phyloP scores from a whole-genome alignment of 768 basidiomycete genomes.

The Cubamyces lactineus region DNA sequence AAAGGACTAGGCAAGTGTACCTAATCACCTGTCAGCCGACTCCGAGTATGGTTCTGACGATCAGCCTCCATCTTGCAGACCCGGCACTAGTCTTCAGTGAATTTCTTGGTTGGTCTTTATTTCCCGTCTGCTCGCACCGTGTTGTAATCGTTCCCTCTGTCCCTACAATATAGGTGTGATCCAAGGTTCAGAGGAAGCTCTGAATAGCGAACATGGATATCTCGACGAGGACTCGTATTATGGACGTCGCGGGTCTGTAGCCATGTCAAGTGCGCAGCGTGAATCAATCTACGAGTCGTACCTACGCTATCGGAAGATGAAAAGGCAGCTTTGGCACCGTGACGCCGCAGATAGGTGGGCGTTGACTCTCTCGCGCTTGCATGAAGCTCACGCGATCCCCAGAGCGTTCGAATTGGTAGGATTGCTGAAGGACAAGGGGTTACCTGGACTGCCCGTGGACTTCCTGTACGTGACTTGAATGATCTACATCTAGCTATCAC shows the following conservation, averaged over 20 bases:
- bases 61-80: slow-evolving; percentile 42
- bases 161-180: slow-evolving; percentile 46
- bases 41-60: not conserved
- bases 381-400: no score
- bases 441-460: slow-evolving; percentile 39
- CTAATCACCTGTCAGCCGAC: no score
- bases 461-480: slow-evolving; percentile 45
- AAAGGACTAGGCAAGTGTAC: slow-evolving; percentile 53
- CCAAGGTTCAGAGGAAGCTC: slow-evolving; percentile 61
- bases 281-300: slow-evolving; percentile 57
- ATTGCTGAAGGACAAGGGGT: no score
- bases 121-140: not conserved
- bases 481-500: not conserved
- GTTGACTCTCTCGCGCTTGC: no score
- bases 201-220: slow-evolving; percentile 39
- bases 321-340: slow-evolving; percentile 25
- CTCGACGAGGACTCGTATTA: slow-evolving; percentile 51
- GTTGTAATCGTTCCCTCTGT: not conserved
- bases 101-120: slow-evolving; percentile 51
- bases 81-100: slow-evolving; percentile 66
- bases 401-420: no score
- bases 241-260: slow-evolving; percentile 48
- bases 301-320: slow-evolving; percentile 50
- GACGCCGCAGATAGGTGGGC: no score
- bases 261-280: slow-evolving; percentile 54